Evolutionary conservation across 192 early-diverging fungal genomes (phyloP), one percentile per base, ranked within the genome.

Genomic region (Chytriomyces confervae): DNA sequence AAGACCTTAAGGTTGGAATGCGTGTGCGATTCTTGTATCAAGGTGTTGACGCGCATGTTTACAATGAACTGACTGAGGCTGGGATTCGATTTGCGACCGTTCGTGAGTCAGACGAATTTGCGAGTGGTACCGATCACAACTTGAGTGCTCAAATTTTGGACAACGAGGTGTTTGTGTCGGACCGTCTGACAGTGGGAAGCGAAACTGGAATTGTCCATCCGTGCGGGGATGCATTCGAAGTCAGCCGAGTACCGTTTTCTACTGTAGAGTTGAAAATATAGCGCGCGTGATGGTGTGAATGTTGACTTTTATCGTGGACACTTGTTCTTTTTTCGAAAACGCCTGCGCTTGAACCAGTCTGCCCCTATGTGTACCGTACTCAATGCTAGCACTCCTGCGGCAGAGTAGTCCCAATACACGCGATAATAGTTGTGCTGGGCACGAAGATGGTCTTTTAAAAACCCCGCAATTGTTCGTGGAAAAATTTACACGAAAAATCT

Each of bases 1-100:
- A 9, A n/a, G 74, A 76, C 43, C 48, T 76, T 23, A 10, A 50
- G 9, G 62, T 53, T 50, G 74, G 74, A 18, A 76, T 76, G 74
- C 9, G 48, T 8, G 74, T 66, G 48, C 43, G 49, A 46, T 66
- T 76, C 29, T 50, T 76, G 74, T 66, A 66, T 66, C 74, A 53
- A n/a, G 43, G 43, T 7, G 61, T 23, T 62, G 48, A 66, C 11
- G 66, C 16, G 53, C 16, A 57, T 13, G 53, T 3, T 0, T 57
- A n/a, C 53, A 20, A 13, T 29, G 44, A 13, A 16, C 6, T 27
- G 69, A 57, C 18, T 5, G 69, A 23, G 69, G 69, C 18, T 10
- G 69, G 69, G 51, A 45, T 50, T 8, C 50, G 69, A 24, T 27
- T 53, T 70, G 49, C 16, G 29, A 68, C 66, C 11, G 16, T 13